These are phyloP conservation scores for Capillidium heterosporum DNA, from an alignment of 371 early-diverging fungal species.

Conservation along the genomic window DNA sequence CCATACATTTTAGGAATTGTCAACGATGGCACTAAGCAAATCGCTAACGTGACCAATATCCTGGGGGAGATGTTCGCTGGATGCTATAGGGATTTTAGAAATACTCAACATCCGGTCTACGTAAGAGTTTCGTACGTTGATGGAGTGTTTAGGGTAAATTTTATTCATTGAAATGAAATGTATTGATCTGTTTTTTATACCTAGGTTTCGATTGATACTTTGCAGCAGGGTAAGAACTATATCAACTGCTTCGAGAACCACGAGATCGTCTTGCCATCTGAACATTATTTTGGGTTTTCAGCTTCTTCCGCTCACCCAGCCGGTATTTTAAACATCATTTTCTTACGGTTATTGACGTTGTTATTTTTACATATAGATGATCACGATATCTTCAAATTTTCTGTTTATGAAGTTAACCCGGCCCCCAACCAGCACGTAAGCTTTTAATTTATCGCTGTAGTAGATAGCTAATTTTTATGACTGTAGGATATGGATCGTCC, in stretches of 20 bases:
- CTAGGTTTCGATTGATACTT: slow-evolving; percentile 42
- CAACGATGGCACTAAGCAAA: slow-evolving; percentile 42
- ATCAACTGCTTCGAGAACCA: slow-evolving; percentile 37
- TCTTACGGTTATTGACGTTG: not conserved
- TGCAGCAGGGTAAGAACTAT: slow-evolving; percentile 33
- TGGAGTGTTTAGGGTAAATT: slow-evolving; percentile 30
- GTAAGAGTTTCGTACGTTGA: slow-evolving; percentile 43
- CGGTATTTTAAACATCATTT: not conserved
- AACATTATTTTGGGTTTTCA: slow-evolving; percentile 66
- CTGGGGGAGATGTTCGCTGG: slow-evolving; percentile 30
- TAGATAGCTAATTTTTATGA: not conserved
- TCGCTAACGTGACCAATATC: slow-evolving; percentile 17
- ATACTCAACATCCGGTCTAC: slow-evolving; percentile 31
- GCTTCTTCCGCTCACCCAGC: slow-evolving; percentile 14
- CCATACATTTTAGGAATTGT: slow-evolving; percentile 42
- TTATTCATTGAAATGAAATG: not conserved
- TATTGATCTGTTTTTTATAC: not conserved
- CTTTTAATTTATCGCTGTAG: not conserved
- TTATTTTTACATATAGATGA: slow-evolving; percentile 28
- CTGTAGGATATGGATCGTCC: not conserved
- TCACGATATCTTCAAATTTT: slow-evolving; percentile 57
- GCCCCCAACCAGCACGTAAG: slow-evolving; percentile 23
- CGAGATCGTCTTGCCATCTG: slow-evolving; percentile 40
- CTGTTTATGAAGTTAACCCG: slow-evolving; percentile 55
- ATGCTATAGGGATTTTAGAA: slow-evolving; percentile 58